Percentiles rank a stretch among this genome's conserved stretches.
Evolutionary conservation across 148 eudicot genomes (phyloP).

Genomic region (Silene conica): DNA sequence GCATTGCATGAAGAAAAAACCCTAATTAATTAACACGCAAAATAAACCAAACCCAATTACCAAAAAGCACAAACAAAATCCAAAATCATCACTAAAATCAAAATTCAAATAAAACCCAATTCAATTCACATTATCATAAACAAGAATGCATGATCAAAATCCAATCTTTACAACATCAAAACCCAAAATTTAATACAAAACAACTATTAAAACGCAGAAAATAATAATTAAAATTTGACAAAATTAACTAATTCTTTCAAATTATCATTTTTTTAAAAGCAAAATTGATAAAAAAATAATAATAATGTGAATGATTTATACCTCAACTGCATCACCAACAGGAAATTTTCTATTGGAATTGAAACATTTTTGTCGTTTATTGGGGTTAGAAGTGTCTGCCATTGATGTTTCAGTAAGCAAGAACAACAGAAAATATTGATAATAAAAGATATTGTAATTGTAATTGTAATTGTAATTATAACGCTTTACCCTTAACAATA

Average conservation of each 20-base stretch:
- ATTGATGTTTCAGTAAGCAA: slow-evolving; percentile 23
- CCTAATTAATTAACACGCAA: slow-evolving; percentile 5
- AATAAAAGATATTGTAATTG: slow-evolving; percentile 4
- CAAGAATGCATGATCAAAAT: neutral
- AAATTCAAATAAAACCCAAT: slow-evolving; percentile 7
- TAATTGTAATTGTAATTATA: no score
- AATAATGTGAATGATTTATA: slow-evolving; percentile 5
- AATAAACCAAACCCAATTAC: neutral
- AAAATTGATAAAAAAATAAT: neutral
- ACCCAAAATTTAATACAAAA: neutral
- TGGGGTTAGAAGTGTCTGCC: slow-evolving; percentile 26
- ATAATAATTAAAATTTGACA: neutral
- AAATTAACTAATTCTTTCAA: neutral
- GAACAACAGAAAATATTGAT: neutral
- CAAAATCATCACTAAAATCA: neutral
- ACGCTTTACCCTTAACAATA: no score
- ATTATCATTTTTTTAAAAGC: neutral
- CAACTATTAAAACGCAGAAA: slow-evolving; percentile 7
- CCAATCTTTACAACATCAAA: neutral
- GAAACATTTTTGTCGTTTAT: slow-evolving; percentile 7
- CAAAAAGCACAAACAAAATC: no score
- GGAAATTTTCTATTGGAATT: slow-evolving; percentile 5
- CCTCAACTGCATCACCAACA: slow-evolving; percentile 33
- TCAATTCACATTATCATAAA: neutral
- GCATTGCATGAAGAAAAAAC: slow-evolving; percentile 20